These are phyloP conservation scores for Colletotrichum sojae DNA, from an alignment of 2,329 filamentous ascomycete genomes.

Conservation along the genomic window DNA sequence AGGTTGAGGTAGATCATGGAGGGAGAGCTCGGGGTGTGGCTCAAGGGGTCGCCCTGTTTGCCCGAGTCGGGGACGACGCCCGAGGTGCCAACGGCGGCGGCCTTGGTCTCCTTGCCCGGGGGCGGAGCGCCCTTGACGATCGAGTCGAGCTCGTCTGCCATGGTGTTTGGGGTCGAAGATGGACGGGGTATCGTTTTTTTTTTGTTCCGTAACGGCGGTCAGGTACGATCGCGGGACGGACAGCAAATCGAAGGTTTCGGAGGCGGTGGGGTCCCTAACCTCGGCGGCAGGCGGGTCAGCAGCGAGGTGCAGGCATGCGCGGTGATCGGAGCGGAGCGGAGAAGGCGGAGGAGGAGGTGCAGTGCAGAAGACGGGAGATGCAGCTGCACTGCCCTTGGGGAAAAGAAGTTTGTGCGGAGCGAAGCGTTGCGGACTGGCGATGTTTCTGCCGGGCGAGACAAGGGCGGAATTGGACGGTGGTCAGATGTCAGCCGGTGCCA, in stretches of 20 bases:
- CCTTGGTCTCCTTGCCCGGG: slow-evolving; percentile 65
- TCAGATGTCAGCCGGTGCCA: slow-evolving; percentile 35
- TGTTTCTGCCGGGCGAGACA: slow-evolving; percentile 32
- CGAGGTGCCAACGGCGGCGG: slow-evolving; percentile 51
- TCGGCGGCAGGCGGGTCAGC: slow-evolving; percentile 33
- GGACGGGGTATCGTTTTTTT: slow-evolving; percentile 19
- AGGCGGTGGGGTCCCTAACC: slow-evolving; percentile 30
- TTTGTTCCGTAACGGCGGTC: slow-evolving; percentile 22
- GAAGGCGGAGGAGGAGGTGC: slow-evolving; percentile 13
- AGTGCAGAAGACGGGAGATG: slow-evolving; percentile 16
- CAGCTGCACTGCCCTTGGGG: slow-evolving; percentile 23
- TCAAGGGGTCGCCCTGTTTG: slow-evolving; percentile 78
- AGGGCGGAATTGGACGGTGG: slow-evolving; percentile 37
- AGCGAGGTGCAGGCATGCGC: slow-evolving; percentile 34
- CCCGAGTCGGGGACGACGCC: slow-evolving; percentile 59
- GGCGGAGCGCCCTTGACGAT: slow-evolving; percentile 91
- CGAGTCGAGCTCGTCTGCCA: slow-evolving; percentile 83
- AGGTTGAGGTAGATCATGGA: slow-evolving; percentile 99
- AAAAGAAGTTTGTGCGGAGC: not conserved
- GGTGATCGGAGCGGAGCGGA: slow-evolving; percentile 7
- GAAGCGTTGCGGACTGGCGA: slow-evolving; percentile 12
- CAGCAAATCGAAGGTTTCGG: not conserved
- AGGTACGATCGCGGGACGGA: slow-evolving; percentile 11
- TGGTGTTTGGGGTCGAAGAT: slow-evolving; percentile 49
- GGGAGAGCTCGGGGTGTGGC: slow-evolving; percentile 87